phyloP scores from a whole-genome alignment of 306 rosid genomes.

The Citrullus amarus region DNA sequence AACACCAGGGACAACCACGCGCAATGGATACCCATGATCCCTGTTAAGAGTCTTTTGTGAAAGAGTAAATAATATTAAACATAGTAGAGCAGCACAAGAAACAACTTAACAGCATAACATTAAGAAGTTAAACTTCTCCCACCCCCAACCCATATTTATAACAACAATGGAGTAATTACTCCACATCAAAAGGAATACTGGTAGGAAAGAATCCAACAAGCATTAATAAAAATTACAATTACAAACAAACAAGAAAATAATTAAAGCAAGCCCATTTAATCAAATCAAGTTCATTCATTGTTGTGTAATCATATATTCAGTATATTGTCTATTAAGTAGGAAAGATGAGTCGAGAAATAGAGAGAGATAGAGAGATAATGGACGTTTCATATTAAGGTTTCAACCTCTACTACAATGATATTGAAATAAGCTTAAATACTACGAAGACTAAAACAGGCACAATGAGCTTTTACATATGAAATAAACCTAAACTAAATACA shows the following conservation, averaged over 20 bases:
- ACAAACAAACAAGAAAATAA: background rate
- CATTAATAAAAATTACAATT: background rate
- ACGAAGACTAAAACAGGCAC: no score
- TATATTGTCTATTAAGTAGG: background rate
- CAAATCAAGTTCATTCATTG: background rate
- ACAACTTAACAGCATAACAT: background rate
- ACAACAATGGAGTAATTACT: background rate
- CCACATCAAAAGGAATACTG: background rate
- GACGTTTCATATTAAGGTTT: no score
- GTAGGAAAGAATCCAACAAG: background rate
- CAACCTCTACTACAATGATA: no score
- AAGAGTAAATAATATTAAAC: conserved; percentile 9
- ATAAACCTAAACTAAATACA: no score
- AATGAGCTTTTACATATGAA: no score
- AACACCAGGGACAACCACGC: conserved; percentile 86
- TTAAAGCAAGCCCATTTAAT: background rate
- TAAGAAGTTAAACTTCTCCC: background rate
- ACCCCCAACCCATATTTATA: background rate
- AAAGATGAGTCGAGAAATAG: no score
- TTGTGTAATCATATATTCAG: background rate
- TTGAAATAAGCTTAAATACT: no score
- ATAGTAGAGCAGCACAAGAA: background rate
- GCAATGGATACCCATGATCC: conserved; percentile 96
- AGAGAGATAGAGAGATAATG: no score
- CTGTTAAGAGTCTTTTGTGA: conserved; percentile 56